Evolutionary conservation across 148 eudicot species (phyloP).

Genomic region (Chenopodium suecicum): DNA sequence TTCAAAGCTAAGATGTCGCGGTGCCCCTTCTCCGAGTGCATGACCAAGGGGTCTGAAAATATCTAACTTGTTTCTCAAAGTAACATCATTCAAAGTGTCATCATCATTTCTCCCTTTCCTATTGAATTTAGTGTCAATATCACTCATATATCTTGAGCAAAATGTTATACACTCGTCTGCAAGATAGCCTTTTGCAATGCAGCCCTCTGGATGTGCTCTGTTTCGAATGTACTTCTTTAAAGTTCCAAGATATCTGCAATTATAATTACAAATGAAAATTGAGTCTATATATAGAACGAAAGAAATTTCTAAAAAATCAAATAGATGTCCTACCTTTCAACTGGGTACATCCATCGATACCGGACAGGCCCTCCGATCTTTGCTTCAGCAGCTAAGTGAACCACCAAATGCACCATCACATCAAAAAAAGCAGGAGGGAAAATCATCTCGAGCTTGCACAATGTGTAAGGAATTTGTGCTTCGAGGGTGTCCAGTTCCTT

Average conservation of each 20-base stretch:
- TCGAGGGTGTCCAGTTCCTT: no score
- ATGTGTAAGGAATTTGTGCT: not conserved
- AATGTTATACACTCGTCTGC: constrained; percentile 25
- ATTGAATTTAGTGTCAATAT: constrained; percentile 23
- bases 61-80: not conserved
- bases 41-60: constrained; percentile 8
- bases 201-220: constrained; percentile 12
- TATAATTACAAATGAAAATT: not conserved
- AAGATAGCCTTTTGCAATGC: constrained; percentile 12
- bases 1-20: not conserved
- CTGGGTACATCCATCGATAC: constrained; percentile 11
- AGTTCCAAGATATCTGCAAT: not conserved
- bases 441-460: constrained; percentile 13
- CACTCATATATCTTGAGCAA: constrained; percentile 24
- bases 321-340: not conserved
- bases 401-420: constrained; percentile 6
- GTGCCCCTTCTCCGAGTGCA: not conserved
- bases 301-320: no score
- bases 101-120: constrained; percentile 16
- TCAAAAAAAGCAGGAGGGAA: constrained; percentile 16
- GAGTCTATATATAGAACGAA: not conserved
- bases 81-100: not conserved
- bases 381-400: constrained; percentile 12
- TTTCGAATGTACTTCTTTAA: constrained; percentile 2
- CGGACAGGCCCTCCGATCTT: constrained; percentile 5